Conservation (phyloP, 768 basidiomycete species). For the Cubamyces lactineus region DNA sequence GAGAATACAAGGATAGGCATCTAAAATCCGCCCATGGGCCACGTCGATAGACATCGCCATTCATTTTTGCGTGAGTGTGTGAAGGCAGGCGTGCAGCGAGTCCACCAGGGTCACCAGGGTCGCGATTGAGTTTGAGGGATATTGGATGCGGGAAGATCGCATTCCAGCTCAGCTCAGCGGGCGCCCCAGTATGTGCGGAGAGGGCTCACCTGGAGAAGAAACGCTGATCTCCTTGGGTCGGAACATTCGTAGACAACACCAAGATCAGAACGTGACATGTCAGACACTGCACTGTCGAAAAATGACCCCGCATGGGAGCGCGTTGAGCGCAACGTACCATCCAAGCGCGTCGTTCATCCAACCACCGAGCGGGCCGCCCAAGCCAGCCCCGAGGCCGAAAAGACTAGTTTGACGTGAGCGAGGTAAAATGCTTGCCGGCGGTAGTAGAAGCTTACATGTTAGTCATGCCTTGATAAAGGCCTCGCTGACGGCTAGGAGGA, state of each 20-base stretch:
- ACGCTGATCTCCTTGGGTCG: slow-evolving; percentile 73
- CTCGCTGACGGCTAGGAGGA: slow-evolving; percentile 70
- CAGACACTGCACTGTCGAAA: slow-evolving; percentile 53
- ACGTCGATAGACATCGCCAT: background rate
- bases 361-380: slow-evolving; percentile 81
- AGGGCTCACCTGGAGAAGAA: slow-evolving; percentile 74
- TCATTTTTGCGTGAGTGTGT: background rate
- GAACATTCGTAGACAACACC: background rate
- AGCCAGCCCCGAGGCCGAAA: slow-evolving; percentile 81
- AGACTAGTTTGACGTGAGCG: slow-evolving; percentile 47
- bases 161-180: slow-evolving; percentile 17
- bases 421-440: background rate
- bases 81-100: slow-evolving; percentile 9
- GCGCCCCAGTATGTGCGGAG: slow-evolving; percentile 22
- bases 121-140: slow-evolving; percentile 13
- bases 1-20: slow-evolving; percentile 78
- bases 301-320: background rate
- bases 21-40: slow-evolving; percentile 41
- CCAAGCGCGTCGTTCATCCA: slow-evolving; percentile 86
- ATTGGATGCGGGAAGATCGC: slow-evolving; percentile 20
- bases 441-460: slow-evolving; percentile 64
- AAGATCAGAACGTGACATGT: slow-evolving; percentile 45
- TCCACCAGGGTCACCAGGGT: background rate
- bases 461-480: slow-evolving; percentile 89
- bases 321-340: slow-evolving; percentile 51